A percentile compares a stretch with the other conserved stretches of the same genome.
Evolutionary conservation across 2,329 filamentous ascomycete species (phyloP).

Genomic region (Pleomassaria siparia): DNA sequence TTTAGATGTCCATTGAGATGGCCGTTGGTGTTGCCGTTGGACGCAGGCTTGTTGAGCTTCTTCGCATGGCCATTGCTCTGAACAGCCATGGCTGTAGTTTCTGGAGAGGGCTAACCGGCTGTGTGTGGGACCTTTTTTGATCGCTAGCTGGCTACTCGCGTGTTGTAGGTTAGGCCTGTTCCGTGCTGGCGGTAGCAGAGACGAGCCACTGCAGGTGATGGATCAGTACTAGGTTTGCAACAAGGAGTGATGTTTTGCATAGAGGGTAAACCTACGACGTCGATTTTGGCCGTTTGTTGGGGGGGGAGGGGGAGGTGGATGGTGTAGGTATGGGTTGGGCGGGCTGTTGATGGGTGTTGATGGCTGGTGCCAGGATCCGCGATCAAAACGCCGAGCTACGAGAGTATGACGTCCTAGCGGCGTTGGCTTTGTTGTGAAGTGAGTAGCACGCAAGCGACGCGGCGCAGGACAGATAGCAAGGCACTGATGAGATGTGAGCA

Average conservation of each 20-base stretch:
- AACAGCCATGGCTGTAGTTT: constrained; percentile 36
- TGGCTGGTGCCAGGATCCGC: not conserved
- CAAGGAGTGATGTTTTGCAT: not conserved
- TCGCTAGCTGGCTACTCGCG: constrained; percentile 16
- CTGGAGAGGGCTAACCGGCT: not conserved
- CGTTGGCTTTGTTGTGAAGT: not conserved
- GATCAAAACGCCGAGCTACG: not conserved
- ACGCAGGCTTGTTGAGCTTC: constrained; percentile 32
- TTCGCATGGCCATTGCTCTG: constrained; percentile 42
- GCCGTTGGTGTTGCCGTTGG: constrained; percentile 29
- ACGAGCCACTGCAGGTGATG: constrained; percentile 7
- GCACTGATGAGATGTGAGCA: not conserved
- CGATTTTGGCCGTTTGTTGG: not conserved
- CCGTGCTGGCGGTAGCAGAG: constrained; percentile 5
- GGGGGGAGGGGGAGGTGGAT: not conserved
- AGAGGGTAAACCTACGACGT: not conserved
- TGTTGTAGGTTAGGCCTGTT: constrained; percentile 10
- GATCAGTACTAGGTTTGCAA: not conserved
- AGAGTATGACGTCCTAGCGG: not conserved
- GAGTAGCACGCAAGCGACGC: not conserved
- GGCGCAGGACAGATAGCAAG: not conserved
- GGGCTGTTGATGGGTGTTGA: not conserved
- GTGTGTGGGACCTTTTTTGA: not conserved
- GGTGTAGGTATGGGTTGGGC: not conserved
- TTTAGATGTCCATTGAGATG: constrained; percentile 21